Conservation (phyloP, 352 stramenopile species). For the Peronosclerospora sorghi region DNA sequence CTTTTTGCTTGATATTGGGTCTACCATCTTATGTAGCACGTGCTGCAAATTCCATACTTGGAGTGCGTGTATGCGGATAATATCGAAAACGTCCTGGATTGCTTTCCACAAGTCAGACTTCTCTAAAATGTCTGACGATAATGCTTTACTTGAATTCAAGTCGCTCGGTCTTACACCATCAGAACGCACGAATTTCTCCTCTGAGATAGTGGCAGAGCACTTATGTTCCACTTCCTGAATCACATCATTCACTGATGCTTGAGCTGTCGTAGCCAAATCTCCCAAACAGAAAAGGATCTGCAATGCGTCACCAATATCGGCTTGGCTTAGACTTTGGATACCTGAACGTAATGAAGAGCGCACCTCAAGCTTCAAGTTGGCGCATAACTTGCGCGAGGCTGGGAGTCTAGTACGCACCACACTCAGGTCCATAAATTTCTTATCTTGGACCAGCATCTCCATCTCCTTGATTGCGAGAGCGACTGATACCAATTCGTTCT, state of each 20-base stretch:
- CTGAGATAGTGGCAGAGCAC: slow-evolving; percentile 40
- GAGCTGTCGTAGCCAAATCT: slow-evolving; percentile 43
- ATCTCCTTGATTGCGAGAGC: slow-evolving; percentile 68
- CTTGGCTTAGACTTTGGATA: slow-evolving; percentile 51
- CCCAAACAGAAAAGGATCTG: slow-evolving; percentile 76
- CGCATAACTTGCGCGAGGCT: slow-evolving; percentile 30
- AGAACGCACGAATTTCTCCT: slow-evolving; percentile 43
- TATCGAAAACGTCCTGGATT: slow-evolving; percentile 69
- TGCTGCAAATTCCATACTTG: slow-evolving; percentile 83
- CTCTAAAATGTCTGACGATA: slow-evolving; percentile 23
- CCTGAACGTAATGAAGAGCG: slow-evolving; percentile 32
- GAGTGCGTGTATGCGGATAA: slow-evolving; percentile 47
- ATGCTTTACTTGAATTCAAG: slow-evolving; percentile 19
- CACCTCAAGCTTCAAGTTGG: slow-evolving; percentile 44
- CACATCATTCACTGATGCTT: slow-evolving; percentile 71
- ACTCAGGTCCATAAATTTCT: slow-evolving; percentile 53
- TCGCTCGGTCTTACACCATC: slow-evolving; percentile 7
- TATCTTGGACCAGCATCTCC: slow-evolving; percentile 38
- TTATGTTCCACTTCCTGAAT: slow-evolving; percentile 73
- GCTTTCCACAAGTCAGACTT: slow-evolving; percentile 75
- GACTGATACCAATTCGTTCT: slow-evolving; percentile 45
- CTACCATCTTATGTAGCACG: slow-evolving; percentile 73
- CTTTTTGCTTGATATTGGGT: slow-evolving; percentile 26
- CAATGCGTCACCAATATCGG: slow-evolving; percentile 58
- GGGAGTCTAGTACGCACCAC: slow-evolving; percentile 49